phyloP scores from a whole-genome alignment of 2,329 filamentous ascomycete genomes.

The Calonectria ilicicola region DNA sequence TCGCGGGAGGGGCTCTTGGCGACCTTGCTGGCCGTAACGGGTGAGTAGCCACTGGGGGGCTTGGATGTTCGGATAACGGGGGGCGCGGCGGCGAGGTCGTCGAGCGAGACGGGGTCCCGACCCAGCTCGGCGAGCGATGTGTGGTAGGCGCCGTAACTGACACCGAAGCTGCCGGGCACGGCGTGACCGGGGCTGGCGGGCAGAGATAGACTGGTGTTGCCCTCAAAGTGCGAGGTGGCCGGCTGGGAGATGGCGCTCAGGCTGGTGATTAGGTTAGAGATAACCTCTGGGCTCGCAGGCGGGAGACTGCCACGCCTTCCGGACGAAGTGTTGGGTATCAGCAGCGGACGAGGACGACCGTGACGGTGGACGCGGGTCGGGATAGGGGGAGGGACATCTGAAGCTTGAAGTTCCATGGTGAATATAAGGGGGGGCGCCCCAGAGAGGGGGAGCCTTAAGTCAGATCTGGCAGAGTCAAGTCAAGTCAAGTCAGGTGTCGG shows the following conservation, averaged over 20 bases:
- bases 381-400: conserved; percentile 47
- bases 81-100: conserved; percentile 71
- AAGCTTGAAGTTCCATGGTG: conserved; percentile 44
- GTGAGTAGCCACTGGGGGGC: conserved; percentile 80
- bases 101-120: conserved; percentile 61
- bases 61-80: conserved; percentile 87
- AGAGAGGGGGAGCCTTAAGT: background rate
- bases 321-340: conserved; percentile 24
- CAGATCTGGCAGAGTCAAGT: conserved; percentile 1
- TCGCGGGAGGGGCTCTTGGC: conserved; percentile 66
- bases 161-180: conserved; percentile 69
- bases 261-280: conserved; percentile 76
- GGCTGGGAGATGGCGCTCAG: conserved; percentile 76
- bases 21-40: conserved; percentile 62
- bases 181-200: conserved; percentile 68
- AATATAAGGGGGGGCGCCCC: conserved; percentile 17
- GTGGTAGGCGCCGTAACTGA: conserved; percentile 78
- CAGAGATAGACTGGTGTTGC: conserved; percentile 58
- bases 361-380: conserved; percentile 42
- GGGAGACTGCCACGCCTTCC: conserved; percentile 43
- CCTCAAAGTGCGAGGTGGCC: conserved; percentile 59
- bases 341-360: conserved; percentile 29
- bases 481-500: background rate
- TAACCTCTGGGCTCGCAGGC: conserved; percentile 75
- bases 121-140: conserved; percentile 60